These are phyloP conservation scores for Obelidium mucronatum DNA, from an alignment of 192 early-diverging fungal species.

Conservation along the genomic window DNA sequence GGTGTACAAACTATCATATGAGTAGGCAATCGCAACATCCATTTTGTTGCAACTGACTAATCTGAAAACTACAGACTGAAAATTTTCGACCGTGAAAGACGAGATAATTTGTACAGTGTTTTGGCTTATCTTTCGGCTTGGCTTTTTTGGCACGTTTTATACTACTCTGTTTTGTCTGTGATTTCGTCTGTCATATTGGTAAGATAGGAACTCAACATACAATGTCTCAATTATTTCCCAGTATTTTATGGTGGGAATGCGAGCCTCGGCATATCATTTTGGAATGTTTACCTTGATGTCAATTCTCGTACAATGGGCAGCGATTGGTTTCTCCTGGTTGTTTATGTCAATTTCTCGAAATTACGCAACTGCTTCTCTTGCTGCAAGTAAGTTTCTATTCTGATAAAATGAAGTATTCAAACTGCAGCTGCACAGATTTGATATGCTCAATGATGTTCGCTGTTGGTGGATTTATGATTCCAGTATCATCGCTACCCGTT, in stretches of 20 bases:
- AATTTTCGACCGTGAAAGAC: conserved; percentile 53
- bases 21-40: conserved; percentile 37
- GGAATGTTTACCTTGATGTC: conserved; percentile 29
- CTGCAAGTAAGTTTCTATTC: conserved; percentile 6
- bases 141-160: conserved; percentile 39
- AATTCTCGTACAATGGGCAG: conserved; percentile 1
- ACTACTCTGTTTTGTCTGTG: conserved; percentile 29
- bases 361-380: conserved; percentile 49
- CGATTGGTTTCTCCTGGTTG: conserved; percentile 21
- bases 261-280: conserved; percentile 40
- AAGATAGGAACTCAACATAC: too few species aligned
- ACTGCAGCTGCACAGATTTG: too few species aligned
- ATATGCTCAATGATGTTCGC: conserved; percentile 42
- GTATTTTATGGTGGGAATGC: conserved; percentile 51
- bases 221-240: too few species aligned
- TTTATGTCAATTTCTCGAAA: conserved; percentile 45
- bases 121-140: conserved; percentile 44
- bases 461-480: conserved; percentile 45
- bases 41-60: neutral
- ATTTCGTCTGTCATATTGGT: conserved; percentile 46
- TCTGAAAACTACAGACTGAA: conserved; percentile 31
- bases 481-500: conserved; percentile 43
- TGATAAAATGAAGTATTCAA: too few species aligned
- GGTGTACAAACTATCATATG: conserved; percentile 44
- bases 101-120: conserved; percentile 56